Evolutionary conservation across 208 protist species (phyloP), one percentile per base, ranked within the genome.

Genomic region (Herpetomonas samuelpessoai): DNA sequence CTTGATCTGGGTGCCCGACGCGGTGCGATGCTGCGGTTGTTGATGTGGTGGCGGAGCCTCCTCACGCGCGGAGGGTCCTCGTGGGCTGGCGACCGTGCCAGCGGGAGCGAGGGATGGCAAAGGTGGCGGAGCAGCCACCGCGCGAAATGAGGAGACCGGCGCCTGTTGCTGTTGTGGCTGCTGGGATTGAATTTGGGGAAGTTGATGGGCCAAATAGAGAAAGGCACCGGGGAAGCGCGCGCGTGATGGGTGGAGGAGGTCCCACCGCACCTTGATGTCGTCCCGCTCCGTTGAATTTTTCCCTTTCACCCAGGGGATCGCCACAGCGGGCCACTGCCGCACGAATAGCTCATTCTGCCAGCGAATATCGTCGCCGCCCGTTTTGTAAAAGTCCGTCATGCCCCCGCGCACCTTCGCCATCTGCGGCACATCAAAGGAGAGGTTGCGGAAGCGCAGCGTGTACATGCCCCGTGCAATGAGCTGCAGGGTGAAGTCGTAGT

Each of bases 401-500:
- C 91, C 91, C 3, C 91, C 91, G 12, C 71, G 30, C 27, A 75
- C 48, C 58, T 86, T 88, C n/a, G 75, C 81, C 91, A 96, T 96
- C 54, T 79, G 67, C 1, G 91, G 91, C 0, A 85, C 86, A 16
- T 83, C 75, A 65, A 96, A 96, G 46, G 76, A 76, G 22, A 96
- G 59, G 60, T 81, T 88, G 48, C 83, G 71, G 54, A 93, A 92
- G 22, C 91, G 86, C 25, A 92, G 59, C 19, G 87, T 94, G 59
- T 68, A 77, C 44, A 90, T 61, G 2, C 87, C 87, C 10, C 80
- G 74, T 2, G 68, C 72, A 55, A 96, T 94, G 51, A 96, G 65
- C 62, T 93, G 86, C 44, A 96, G 62, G 0, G 83, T 90, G 68
- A 94, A 92, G 71, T 96, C 91, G 74, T 94, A 96, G 65, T 96